Conservation (phyloP, 352 stramenopile species). For the Pythium dissotocum region DNA sequence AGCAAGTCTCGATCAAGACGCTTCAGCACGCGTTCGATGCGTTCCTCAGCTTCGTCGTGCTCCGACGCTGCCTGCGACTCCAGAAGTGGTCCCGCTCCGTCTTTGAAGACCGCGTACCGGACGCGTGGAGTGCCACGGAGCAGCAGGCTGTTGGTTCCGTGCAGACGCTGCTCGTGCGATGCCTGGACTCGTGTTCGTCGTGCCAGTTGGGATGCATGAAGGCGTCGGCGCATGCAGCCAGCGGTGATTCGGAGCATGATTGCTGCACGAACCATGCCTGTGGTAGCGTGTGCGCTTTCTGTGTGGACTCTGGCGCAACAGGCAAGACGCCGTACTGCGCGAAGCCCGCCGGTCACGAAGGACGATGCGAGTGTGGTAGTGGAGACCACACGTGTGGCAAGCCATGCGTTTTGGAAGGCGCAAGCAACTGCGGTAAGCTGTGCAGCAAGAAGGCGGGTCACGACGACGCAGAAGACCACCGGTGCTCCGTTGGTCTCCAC, state of each 20-base stretch:
- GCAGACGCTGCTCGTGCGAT: constrained; percentile 56
- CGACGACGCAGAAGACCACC: constrained; percentile 33
- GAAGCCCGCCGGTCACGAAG: constrained; percentile 64
- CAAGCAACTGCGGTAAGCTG: constrained; percentile 51
- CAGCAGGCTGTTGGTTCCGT: constrained; percentile 47
- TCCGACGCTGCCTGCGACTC: constrained; percentile 56
- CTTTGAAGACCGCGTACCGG: constrained; percentile 38
- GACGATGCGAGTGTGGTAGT: constrained; percentile 56
- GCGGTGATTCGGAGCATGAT: constrained; percentile 34
- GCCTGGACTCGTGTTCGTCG: constrained; percentile 47
- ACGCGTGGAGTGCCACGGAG: constrained; percentile 53
- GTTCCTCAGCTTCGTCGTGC: constrained; percentile 58
- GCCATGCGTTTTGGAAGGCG: constrained; percentile 41
- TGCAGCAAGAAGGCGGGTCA: constrained; percentile 58
- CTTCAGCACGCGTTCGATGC: constrained; percentile 51
- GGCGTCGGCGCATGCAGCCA: constrained; percentile 34
- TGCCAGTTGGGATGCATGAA: constrained; percentile 74
- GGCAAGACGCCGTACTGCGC: constrained; percentile 43
- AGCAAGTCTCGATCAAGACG: constrained; percentile 14
- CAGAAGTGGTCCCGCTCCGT: constrained; percentile 41
- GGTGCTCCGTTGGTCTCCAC: constrained; percentile 57
- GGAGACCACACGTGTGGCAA: constrained; percentile 67
- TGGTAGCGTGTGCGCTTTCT: constrained; percentile 47
- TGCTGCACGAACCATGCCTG: constrained; percentile 58
- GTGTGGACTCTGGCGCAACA: constrained; percentile 27